Base-by-base conservation (phyloP, 495 filamentous ascomycete genomes). In the Polyplosphaeria fusca region DNA sequence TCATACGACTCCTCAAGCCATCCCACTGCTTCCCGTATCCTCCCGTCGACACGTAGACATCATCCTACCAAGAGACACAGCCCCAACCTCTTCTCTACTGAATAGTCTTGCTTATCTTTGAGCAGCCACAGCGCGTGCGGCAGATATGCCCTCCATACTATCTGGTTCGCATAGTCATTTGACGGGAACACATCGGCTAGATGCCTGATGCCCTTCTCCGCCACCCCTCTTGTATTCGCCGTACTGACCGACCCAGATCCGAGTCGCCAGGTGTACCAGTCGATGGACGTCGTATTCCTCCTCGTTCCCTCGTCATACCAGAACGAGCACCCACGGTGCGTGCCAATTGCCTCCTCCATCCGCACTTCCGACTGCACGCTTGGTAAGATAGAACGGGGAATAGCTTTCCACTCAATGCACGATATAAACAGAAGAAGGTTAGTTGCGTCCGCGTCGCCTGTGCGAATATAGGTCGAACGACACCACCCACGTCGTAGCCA, bases 381-480 rank as follows among this genome's bases (percentile, higher is more conserved):
- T n/a, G 63, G 66, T 16, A 68, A 37, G 27, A 68, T 50, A 9
- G 66, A 68, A 0, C 26, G 44, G 23, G 63, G 66, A 39, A 68
- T 73, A 51, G 67, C 66, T 61, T 72, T 72, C 57, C 68, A 66
- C 47, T 68, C 60, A 19, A 68, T 55, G 41, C 47, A 64, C 4
- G 66, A 68, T 16, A 66, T 68, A 28, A 64, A 66, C 3, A 14
- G 25, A 7, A 68, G 64, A 32, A 68, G 59, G 26, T 62, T 38
- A 44, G 66, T 60, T 35, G 66, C 64, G 2, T 28, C 35, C 4
- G 35, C 13, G 52, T 67, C 45, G 23, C 37, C 40, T 26, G 48
- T 23, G 0, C 38, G 45, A 23, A 68, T 58, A 25, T 64, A n/a
- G 55, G 28, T 55, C 60, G 35, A 68, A 66, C 2, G 51, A 58